Percentiles rank a stretch among this genome's conserved stretches.
Evolutionary conservation across 805 yeast species (phyloP).

Genomic region (Wickerhamiella lipophila): DNA sequence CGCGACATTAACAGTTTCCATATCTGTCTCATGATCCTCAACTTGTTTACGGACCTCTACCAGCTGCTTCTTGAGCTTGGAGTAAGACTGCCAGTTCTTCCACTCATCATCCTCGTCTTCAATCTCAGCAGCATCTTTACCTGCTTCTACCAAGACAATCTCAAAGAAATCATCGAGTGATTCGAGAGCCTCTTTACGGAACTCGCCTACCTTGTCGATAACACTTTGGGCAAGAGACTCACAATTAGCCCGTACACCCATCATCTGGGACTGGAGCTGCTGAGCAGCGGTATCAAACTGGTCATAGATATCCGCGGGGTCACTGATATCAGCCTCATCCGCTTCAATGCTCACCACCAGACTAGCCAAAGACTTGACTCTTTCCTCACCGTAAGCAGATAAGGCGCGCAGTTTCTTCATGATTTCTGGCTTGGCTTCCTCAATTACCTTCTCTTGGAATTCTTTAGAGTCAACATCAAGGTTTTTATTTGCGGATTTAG

Average conservation of each 20-base stretch:
- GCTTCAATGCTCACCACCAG: constrained; percentile 20
- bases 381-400: constrained; percentile 16
- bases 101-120: constrained; percentile 36
- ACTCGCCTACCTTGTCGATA: constrained; percentile 15
- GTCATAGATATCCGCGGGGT: constrained; percentile 17
- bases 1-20: constrained; percentile 19
- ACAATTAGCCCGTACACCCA: constrained; percentile 20
- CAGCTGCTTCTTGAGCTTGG: constrained; percentile 19
- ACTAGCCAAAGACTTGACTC: constrained; percentile 14
- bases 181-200: constrained; percentile 23
- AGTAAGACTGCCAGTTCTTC: constrained; percentile 18
- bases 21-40: constrained; percentile 19
- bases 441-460: constrained; percentile 10
- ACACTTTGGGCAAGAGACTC: constrained; percentile 21
- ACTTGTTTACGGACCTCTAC: constrained; percentile 15
- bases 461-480: constrained; percentile 18
- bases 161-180: constrained; percentile 24
- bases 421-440: constrained; percentile 20
- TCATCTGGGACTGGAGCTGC: constrained; percentile 18
- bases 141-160: constrained; percentile 21
- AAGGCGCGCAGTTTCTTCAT: constrained; percentile 19
- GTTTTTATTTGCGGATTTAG: constrained; percentile 17
- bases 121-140: constrained; percentile 18
- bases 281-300: constrained; percentile 18
- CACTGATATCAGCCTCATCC: constrained; percentile 15